Evolutionary conservation across 345 rosid genomes (phyloP).

Genomic region (Raphanus sativus): DNA sequence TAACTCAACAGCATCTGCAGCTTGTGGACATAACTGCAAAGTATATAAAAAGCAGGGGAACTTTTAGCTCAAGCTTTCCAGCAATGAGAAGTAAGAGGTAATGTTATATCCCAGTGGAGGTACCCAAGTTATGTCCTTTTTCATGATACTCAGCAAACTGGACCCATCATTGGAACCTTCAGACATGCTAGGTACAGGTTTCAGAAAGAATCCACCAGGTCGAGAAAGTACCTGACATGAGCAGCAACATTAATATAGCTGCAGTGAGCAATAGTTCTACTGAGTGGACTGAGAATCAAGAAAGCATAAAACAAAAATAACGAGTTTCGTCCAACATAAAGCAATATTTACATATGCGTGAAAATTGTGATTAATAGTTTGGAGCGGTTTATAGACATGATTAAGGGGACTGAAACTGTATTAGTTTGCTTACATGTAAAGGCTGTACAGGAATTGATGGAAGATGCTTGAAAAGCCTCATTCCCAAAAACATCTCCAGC

Average conservation of each 20-base stretch:
- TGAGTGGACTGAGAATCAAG: too few species aligned
- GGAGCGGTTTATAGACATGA: too few species aligned
- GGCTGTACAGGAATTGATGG: slow-evolving; percentile 87
- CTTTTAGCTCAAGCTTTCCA: slow-evolving; percentile 16
- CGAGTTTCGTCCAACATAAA: too few species aligned
- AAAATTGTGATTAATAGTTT: too few species aligned
- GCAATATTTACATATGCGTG: too few species aligned
- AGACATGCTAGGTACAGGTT: slow-evolving; percentile 72
- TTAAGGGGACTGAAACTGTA: not conserved
- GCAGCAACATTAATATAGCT: not conserved
- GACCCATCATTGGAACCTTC: slow-evolving; percentile 58
- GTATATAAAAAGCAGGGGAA: slow-evolving; percentile 1
- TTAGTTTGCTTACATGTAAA: slow-evolving; percentile 59
- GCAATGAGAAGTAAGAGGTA: slow-evolving; percentile 13
- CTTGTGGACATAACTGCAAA: slow-evolving; percentile 82
- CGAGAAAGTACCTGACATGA: slow-evolving; percentile 77
- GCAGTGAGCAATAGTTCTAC: not conserved
- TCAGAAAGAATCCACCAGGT: slow-evolving; percentile 79
- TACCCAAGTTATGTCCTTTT: slow-evolving; percentile 89
- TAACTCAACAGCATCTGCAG: slow-evolving; percentile 79
- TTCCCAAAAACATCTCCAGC: slow-evolving; percentile 93
- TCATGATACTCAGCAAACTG: slow-evolving; percentile 74
- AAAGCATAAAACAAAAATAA: too few species aligned
- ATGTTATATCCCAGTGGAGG: slow-evolving; percentile 21
- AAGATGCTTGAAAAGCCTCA: slow-evolving; percentile 94